Base-by-base conservation (phyloP, 2,329 filamentous ascomycete genomes). In the Nannizziopsis barbatae region DNA sequence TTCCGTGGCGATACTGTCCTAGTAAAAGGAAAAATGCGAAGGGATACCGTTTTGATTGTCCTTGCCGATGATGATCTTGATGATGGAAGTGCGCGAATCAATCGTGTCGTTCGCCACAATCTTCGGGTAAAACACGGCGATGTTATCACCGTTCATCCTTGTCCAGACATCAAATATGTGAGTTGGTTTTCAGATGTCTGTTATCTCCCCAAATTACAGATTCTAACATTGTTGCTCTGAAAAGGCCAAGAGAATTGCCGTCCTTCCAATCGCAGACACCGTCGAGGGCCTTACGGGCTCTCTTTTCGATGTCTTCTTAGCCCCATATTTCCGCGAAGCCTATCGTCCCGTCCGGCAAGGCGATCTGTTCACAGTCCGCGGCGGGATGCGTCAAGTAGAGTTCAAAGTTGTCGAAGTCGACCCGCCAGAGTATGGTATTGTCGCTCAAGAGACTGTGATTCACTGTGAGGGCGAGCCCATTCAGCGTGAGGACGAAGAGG, bases 331-430 rank as follows among this genome's bases (percentile, higher is more conserved):
- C 83, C 87, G 90, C 62, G 92, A 98, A 77, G 90, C 92, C 55
- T 98, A 98, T 76, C 80, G 92, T 66, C 92, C 92, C 49, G 88
- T 98, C 53, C 84, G 89, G 66, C 92, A 96, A 76, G 92, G 92
- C 61, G 92, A 98, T 65, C 80, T 95, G 50, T 98, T 98, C 77
- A 95, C 89, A 67, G 87, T 92, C 53, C 84, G 92, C 62, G 92
- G 90, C 72, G 90, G 89, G 65, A 98, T 98, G 92, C 83, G 92
- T 68, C 90, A 95, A 71, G 92, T 98, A 32, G 92, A 98, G 66
- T 98, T 98, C 76, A 98, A 98, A 77, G 90, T 98, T 37, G 90
- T 98, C 42, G 92, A 98, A 73, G 89, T 98, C 42, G 92, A 98
- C 62, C 89, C 92, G 41, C 92, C 92, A 57, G 92, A 98, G 75